Conservation (phyloP, 805 yeast species). For the Clavispora carvajalis region DNA sequence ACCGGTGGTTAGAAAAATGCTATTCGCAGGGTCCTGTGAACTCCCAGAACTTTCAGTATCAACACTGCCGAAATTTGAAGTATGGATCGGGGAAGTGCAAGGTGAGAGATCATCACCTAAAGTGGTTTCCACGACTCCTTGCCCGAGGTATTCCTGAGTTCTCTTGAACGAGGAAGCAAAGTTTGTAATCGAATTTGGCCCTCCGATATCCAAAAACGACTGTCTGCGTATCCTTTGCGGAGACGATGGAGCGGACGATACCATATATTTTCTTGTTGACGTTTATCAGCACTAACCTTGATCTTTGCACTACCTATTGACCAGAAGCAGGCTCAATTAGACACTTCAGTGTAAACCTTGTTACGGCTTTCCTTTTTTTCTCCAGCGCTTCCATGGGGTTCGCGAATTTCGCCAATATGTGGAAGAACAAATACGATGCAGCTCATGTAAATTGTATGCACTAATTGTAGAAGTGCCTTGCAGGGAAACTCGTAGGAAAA, state of each 20-base stretch:
- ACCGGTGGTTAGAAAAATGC: neutral
- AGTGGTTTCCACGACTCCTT: constrained; percentile 2
- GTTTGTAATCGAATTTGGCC: constrained; percentile 32
- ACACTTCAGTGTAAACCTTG: neutral
- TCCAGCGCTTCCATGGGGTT: neutral
- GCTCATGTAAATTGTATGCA: neutral
- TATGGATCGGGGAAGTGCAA: constrained; percentile 7
- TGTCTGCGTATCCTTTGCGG: constrained; percentile 14
- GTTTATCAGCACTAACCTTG: too few relatives aligned
- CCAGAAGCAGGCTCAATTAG: neutral
- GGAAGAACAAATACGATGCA: neutral
- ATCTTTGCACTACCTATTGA: too few relatives aligned
- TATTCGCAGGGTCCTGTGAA: neutral
- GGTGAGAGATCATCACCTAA: constrained; percentile 9
- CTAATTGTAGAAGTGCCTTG: neutral
- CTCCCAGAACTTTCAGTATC: neutral
- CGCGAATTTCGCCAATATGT: neutral
- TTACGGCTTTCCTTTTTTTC: neutral
- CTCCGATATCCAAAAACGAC: constrained; percentile 31
- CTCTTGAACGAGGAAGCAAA: constrained; percentile 37
- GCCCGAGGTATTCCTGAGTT: constrained; percentile 22
- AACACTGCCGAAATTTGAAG: neutral
- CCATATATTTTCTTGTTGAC: neutral
- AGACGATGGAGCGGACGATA: neutral
- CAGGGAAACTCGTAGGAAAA: neutral